These are phyloP conservation scores for Colletotrichum graminicola DNA, from an alignment of 2,329 filamentous ascomycete genomes.

Conservation along the genomic window DNA sequence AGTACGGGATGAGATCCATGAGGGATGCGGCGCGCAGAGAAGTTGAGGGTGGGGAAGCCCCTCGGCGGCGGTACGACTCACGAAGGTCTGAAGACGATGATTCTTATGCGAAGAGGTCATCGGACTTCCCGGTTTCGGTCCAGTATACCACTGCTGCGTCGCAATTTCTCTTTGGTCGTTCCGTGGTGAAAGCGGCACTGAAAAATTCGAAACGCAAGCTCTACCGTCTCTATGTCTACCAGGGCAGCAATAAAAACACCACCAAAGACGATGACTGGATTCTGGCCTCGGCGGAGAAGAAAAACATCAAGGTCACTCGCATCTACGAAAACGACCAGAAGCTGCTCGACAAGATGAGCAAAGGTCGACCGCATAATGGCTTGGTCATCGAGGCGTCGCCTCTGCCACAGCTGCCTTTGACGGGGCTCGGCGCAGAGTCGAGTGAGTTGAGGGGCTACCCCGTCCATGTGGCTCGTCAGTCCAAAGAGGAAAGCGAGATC, in stretches of 20 bases:
- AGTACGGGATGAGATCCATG: slow-evolving; percentile 17
- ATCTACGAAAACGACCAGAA: slow-evolving; percentile 73
- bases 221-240: slow-evolving; percentile 86
- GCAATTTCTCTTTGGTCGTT: slow-evolving; percentile 89
- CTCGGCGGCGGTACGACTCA: slow-evolving; percentile 10
- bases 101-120: not conserved
- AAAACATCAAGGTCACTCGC: slow-evolving; percentile 66
- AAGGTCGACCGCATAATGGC: slow-evolving; percentile 88
- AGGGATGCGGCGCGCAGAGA: slow-evolving; percentile 22
- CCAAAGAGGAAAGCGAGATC: slow-evolving; percentile 77
- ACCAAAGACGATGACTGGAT: slow-evolving; percentile 60
- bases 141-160: slow-evolving; percentile 85
- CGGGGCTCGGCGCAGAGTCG: slow-evolving; percentile 64
- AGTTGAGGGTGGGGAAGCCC: not conserved
- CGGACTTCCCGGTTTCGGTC: slow-evolving; percentile 43
- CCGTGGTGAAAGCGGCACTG: slow-evolving; percentile 84
- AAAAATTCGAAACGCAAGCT: slow-evolving; percentile 75
- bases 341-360: slow-evolving; percentile 86
- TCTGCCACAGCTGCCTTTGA: slow-evolving; percentile 78
- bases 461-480: slow-evolving; percentile 74
- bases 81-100: slow-evolving; percentile 13
- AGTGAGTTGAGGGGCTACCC: slow-evolving; percentile 64
- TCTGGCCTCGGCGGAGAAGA: slow-evolving; percentile 60
- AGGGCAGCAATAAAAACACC: slow-evolving; percentile 66
- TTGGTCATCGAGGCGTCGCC: slow-evolving; percentile 89